These are phyloP conservation scores for Nigrospora oryzae DNA, from an alignment of 2,329 filamentous ascomycete genomes.

Conservation along the genomic window DNA sequence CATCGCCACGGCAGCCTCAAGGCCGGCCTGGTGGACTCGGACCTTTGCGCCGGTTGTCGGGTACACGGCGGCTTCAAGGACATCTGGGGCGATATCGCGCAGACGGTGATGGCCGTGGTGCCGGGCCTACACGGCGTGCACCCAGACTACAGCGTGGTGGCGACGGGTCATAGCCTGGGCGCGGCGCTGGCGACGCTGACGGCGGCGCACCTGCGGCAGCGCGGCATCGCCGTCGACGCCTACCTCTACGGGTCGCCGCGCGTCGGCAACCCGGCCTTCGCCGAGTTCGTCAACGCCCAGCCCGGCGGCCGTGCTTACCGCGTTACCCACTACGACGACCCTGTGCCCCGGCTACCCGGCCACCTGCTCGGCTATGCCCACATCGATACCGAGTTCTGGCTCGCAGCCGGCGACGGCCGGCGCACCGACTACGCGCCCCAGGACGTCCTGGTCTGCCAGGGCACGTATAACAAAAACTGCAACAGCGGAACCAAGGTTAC, in stretches of 20 bases:
- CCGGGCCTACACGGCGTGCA: constrained; percentile 4
- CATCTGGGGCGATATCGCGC: constrained; percentile 7
- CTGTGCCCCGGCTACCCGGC: constrained; percentile 6
- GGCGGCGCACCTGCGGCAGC: constrained; percentile 11
- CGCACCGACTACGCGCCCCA: constrained; percentile 25
- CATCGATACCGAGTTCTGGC: constrained; percentile 1
- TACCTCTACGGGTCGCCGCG: constrained; percentile 22
- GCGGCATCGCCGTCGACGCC: constrained; percentile 10
- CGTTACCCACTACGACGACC: constrained; percentile 7
- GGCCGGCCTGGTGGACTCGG: constrained; percentile 4
- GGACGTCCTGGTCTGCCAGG: constrained; percentile 38
- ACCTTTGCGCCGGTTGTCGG: constrained; percentile 9
- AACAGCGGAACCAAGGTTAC: constrained; percentile 33
- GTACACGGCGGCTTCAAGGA: constrained; percentile 16
- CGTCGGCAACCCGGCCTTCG: constrained; percentile 15
- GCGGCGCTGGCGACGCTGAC: constrained; percentile 18
- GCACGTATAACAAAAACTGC: constrained; percentile 36
- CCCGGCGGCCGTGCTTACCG: constrained; percentile 5
- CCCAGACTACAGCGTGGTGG: constrained; percentile 13
- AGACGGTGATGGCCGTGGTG: constrained; percentile 9
- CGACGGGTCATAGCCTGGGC: constrained; percentile 20
- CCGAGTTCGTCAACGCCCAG: constrained; percentile 14
- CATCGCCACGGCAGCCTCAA: no score
- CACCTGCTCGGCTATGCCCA: constrained; percentile 2
- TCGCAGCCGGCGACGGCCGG: not conserved